Evolutionary conservation across 805 yeast species (phyloP).

Genomic region (Blastobotrys americana): DNA sequence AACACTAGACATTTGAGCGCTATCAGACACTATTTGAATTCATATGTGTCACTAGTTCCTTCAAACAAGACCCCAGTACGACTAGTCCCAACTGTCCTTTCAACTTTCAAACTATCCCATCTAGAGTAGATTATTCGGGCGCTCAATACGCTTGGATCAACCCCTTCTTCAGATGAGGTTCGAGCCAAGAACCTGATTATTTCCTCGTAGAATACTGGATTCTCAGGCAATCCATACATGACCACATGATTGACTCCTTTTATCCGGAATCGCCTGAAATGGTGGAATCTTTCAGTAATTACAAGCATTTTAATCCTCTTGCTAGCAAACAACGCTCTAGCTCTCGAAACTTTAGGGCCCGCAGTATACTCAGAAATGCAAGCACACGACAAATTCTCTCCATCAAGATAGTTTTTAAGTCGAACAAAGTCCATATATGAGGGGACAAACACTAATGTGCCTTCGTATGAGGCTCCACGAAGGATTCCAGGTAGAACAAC

Average conservation of each 20-base stretch:
- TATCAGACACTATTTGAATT: conserved; percentile 58
- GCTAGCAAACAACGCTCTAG: conserved; percentile 61
- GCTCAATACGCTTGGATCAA: conserved; percentile 46
- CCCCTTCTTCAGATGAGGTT: conserved; percentile 42
- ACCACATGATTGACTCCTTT: conserved; percentile 77
- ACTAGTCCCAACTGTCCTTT: conserved; percentile 73
- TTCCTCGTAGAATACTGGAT: conserved; percentile 78
- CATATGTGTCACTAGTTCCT: conserved; percentile 68
- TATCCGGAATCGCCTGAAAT: conserved; percentile 77
- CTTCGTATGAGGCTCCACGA: conserved; percentile 56
- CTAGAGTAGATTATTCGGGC: conserved; percentile 63
- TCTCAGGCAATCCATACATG: conserved; percentile 77
- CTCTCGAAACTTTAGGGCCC: conserved; percentile 61
- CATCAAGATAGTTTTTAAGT: conserved; percentile 59
- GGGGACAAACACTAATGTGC: conserved; percentile 75
- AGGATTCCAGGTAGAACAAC: conserved; percentile 65
- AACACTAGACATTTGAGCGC: too few species aligned
- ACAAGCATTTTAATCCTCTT: conserved; percentile 60
- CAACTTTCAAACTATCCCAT: conserved; percentile 73
- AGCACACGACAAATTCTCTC: conserved; percentile 56
- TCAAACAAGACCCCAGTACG: conserved; percentile 62
- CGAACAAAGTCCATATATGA: conserved; percentile 81
- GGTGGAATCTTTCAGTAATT: conserved; percentile 93
- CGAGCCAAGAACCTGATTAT: conserved; percentile 55
- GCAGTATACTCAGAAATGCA: conserved; percentile 78